Evolutionary conservation across 352 stramenopile species (phyloP), one percentile per base, ranked within the genome.

Genomic region (Pythium insidiosum): DNA sequence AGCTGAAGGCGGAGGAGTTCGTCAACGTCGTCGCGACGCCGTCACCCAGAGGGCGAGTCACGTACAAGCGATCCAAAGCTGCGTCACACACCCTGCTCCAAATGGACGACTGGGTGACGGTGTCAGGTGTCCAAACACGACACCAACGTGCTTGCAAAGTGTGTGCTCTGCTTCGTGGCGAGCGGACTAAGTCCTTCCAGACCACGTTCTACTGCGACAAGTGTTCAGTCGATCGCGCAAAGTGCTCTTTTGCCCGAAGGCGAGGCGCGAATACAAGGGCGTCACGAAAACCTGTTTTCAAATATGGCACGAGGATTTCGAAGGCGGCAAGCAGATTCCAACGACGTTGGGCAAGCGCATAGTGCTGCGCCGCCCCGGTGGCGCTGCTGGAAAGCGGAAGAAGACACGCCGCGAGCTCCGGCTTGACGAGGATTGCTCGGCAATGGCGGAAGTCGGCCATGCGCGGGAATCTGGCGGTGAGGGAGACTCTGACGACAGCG

Each of bases 231-330:
- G 45, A 51, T 18, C 11, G 43, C 38, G 41, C 44, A 4, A 54
- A 55, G 40, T 51, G 39, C 40, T 61, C 28, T 26, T 55, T 10
- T 62, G 47, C 26, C 40, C 44, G 11, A 58, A 54, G 39, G 39
- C 41, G 1, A 31, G 49, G 1, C 42, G 35, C 16, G 12, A 58
- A 23, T 47, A 48, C 36, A 52, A 52, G 25, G 43, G 50, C 23
- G 40, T 46, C 2, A 22, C 5, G 2, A 61, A 61, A 34, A 58
- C 49, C 0, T 63, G 55, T 23, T 63, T 63, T 20, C 33, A 52
- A n/a, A 53, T 63, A 3, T 58, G 49, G 55, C 49, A 58, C 21
- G 55, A 58, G 26, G 55, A 63, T 29, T 63, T 58, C 21, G 35
- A 44, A 15, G 21, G 13, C 6, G 36, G 47, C 9, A 24, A 43